phyloP scores from a whole-genome alignment of 768 basidiomycete genomes.

The Tylopilus cervinicoccineus region DNA sequence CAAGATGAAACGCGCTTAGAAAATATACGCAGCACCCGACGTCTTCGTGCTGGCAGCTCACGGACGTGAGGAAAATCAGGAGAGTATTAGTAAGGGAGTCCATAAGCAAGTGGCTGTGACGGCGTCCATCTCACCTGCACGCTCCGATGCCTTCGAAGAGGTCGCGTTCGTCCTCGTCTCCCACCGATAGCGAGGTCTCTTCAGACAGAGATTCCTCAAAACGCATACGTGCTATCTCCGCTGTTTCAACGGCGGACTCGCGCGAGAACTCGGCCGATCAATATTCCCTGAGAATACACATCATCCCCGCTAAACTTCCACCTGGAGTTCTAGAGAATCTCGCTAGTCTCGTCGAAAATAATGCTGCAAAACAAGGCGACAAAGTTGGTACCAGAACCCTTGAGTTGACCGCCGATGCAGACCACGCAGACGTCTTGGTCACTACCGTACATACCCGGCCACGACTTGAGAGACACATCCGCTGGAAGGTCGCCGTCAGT shows the following conservation, averaged over 20 bases:
- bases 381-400: slow-evolving; percentile 15
- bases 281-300: slow-evolving; percentile 20
- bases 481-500: slow-evolving; percentile 63
- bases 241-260: slow-evolving; percentile 6
- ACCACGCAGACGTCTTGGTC: slow-evolving; percentile 61
- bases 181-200: not conserved
- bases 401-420: slow-evolving; percentile 36
- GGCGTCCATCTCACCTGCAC: not conserved
- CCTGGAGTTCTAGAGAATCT: slow-evolving; percentile 21
- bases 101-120: slow-evolving; percentile 9
- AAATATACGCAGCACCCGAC: not conserved
- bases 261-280: slow-evolving; percentile 4
- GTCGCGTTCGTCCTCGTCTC: slow-evolving; percentile 1
- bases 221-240: not conserved
- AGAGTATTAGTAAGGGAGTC: not conserved
- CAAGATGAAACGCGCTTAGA: not conserved
- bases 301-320: slow-evolving; percentile 33
- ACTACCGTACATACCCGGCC: slow-evolving; percentile 63
- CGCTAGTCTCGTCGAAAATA: slow-evolving; percentile 22
- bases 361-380: not conserved
- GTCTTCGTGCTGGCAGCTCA: not conserved
- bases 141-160: slow-evolving; percentile 15
- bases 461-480: slow-evolving; percentile 66
- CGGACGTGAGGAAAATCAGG: too few relatives aligned
- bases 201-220: slow-evolving; percentile 11